Evolutionary conservation across 768 basidiomycete species (phyloP).

Genomic region (Lactifluus echinatus): DNA sequence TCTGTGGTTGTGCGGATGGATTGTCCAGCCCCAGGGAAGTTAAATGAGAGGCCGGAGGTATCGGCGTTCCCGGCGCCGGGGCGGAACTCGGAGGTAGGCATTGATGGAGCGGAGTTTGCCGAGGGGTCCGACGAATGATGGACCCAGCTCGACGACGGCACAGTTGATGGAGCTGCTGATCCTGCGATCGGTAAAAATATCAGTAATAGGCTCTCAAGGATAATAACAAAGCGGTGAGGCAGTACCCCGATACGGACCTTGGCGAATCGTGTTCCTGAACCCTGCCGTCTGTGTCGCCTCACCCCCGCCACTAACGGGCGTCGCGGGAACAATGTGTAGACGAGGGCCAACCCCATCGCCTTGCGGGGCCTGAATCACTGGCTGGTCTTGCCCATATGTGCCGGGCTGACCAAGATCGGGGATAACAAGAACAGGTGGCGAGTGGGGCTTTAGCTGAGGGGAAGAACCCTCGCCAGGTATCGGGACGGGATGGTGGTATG

Average conservation of each 20-base stretch:
- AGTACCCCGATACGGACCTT: conserved; percentile 36
- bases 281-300: conserved; percentile 38
- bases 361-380: conserved; percentile 54
- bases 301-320: conserved; percentile 61
- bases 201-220: conserved; percentile 8
- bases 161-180: conserved; percentile 19
- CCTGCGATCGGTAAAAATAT: conserved; percentile 13
- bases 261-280: conserved; percentile 46
- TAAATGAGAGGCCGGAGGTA: conserved; percentile 15
- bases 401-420: conserved; percentile 39
- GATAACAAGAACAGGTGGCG: conserved; percentile 52
- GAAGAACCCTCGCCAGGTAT: conserved; percentile 36
- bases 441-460: conserved; percentile 45
- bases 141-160: conserved; percentile 15
- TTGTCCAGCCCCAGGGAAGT: conserved; percentile 10
- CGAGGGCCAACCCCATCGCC: conserved; percentile 48
- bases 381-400: conserved; percentile 34
- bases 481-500: conserved; percentile 41
- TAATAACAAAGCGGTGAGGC: conserved; percentile 1
- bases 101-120: conserved; percentile 18
- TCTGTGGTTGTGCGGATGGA: conserved; percentile 1
- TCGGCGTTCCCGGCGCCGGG: conserved; percentile 13
- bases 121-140: conserved; percentile 23
- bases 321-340: conserved; percentile 76
- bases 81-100: conserved; percentile 6